phyloP scores from a whole-genome alignment of 2,329 filamentous ascomycete species.

The Tolypocladium endophyticum region DNA sequence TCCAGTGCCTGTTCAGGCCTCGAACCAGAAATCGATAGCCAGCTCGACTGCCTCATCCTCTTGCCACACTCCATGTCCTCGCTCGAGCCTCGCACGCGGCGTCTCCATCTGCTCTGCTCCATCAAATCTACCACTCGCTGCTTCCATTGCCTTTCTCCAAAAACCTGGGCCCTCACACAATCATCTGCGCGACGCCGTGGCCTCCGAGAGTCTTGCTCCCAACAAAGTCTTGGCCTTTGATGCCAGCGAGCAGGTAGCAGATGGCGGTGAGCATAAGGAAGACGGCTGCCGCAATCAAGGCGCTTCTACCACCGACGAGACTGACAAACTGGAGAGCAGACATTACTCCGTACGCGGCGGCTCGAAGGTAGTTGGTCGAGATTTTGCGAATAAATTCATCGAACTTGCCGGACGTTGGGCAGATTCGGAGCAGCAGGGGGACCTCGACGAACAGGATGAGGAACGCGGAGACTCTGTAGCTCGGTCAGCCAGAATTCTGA shows the following conservation, averaged over 20 bases:
- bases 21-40: slow-evolving; percentile 9
- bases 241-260: slow-evolving; percentile 70
- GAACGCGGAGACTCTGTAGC: slow-evolving; percentile 53
- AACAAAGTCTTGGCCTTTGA: slow-evolving; percentile 79
- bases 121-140: background rate
- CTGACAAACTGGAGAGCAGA: slow-evolving; percentile 77
- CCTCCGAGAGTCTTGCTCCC: slow-evolving; percentile 95
- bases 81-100: background rate
- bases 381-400: slow-evolving; percentile 83
- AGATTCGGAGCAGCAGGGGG: slow-evolving; percentile 91
- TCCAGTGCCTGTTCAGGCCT: slow-evolving; percentile 1
- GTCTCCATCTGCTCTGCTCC: background rate
- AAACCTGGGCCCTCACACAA: slow-evolving; percentile 50
- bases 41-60: background rate
- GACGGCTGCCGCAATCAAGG: slow-evolving; percentile 77
- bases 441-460: slow-evolving; percentile 81
- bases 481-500: background rate
- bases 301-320: slow-evolving; percentile 51
- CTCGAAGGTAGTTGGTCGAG: slow-evolving; percentile 95
- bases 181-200: slow-evolving; percentile 93
- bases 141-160: background rate
- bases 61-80: background rate
- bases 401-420: slow-evolving; percentile 84
- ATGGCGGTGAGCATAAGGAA: slow-evolving; percentile 64
- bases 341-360: slow-evolving; percentile 75